These are phyloP conservation scores for Apiotrichum brassicae DNA, from an alignment of 1,284 basidiomycete genomes.

Conservation along the genomic window DNA sequence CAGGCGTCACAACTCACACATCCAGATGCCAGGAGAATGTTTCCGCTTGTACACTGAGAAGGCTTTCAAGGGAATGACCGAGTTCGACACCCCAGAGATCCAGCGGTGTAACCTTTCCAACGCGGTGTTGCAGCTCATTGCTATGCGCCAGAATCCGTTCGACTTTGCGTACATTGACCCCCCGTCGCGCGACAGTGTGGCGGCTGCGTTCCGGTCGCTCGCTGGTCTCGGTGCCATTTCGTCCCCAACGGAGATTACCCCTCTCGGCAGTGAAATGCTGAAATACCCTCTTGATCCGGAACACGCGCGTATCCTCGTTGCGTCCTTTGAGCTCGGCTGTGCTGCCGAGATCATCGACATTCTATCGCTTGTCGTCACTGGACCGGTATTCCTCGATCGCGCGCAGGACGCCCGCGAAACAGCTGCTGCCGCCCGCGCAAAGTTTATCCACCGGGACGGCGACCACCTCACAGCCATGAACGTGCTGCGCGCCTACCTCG, in stretches of 20 bases:
- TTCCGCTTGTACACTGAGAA: slow-evolving; percentile 83
- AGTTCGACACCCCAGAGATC: slow-evolving; percentile 77
- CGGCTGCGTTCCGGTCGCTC: slow-evolving; percentile 65
- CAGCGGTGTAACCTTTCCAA: slow-evolving; percentile 74
- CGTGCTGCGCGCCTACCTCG: slow-evolving; percentile 66
- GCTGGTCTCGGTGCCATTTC: slow-evolving; percentile 70
- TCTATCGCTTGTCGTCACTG: slow-evolving; percentile 59
- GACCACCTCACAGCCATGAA: slow-evolving; percentile 89
- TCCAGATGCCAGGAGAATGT: slow-evolving; percentile 65
- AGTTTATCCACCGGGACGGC: slow-evolving; percentile 76
- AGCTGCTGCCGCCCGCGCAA: slow-evolving; percentile 60
- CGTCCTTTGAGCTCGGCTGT: slow-evolving; percentile 64
- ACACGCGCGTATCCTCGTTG: slow-evolving; percentile 68
- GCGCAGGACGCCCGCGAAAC: slow-evolving; percentile 59
- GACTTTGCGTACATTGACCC: slow-evolving; percentile 77
- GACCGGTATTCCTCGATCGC: slow-evolving; percentile 59
- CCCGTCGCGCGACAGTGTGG: slow-evolving; percentile 63
- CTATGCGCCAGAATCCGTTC: slow-evolving; percentile 70
- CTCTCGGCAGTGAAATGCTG: slow-evolving; percentile 70
- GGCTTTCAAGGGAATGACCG: slow-evolving; percentile 60
- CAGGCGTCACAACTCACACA: too few relatives aligned
- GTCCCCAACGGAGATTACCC: slow-evolving; percentile 58
- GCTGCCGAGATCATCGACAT: slow-evolving; percentile 69
- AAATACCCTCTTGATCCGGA: slow-evolving; percentile 75
- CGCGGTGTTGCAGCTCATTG: slow-evolving; percentile 75